Base-by-base conservation (phyloP, 2,329 filamentous ascomycete genomes). In the Ilyonectria sp. region DNA sequence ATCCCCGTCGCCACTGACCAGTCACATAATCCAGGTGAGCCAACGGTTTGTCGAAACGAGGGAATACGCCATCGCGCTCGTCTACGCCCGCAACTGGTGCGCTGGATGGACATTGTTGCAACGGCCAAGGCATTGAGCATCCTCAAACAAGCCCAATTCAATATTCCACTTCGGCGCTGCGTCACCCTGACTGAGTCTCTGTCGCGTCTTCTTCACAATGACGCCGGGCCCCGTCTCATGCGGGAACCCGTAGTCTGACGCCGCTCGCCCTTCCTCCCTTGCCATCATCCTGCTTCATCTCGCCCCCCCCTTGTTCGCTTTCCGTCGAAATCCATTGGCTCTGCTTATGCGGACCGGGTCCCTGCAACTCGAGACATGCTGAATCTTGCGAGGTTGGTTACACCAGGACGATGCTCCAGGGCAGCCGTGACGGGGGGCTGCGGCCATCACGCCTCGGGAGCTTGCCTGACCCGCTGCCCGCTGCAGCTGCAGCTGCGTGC, bases 161-260 rank as follows among this genome's bases (percentile, higher is more conserved):
- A 63, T 49, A 71, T 68, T 47, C 68, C 65, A 71, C 44, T 53
- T 68, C 58, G 49, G 46, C 23, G 55, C 56, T 66, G 67, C 58
- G 70, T 62, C 63, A 65, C 67, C 43, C 57, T 50, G 53, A 37
- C 61, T 53, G 53, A 44, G 52, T 46, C 35, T n/a, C 21, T 66
- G 61, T 47, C 40, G 43, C 53, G 35, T 50, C 57, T 54, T 66
- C 23, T 57, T 59, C 49, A 40, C 53, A 64, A 37, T 43, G 52
- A 57, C 31, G 37, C 58, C 50, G 56, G 60, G 56, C 46, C 54
- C 49, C 43, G 50, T 23, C 60, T 26, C 64, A 40, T 60, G 57
- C 67, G 60, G 63, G 40, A 70, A 47, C 46, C 65, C 44, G 67
- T 69, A 69, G 65, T 40, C 60, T 60, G 62, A 43, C 17, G 40